Base-by-base conservation (phyloP, 2,329 filamentous ascomycete species). In the Pseudonectria foliicola region DNA sequence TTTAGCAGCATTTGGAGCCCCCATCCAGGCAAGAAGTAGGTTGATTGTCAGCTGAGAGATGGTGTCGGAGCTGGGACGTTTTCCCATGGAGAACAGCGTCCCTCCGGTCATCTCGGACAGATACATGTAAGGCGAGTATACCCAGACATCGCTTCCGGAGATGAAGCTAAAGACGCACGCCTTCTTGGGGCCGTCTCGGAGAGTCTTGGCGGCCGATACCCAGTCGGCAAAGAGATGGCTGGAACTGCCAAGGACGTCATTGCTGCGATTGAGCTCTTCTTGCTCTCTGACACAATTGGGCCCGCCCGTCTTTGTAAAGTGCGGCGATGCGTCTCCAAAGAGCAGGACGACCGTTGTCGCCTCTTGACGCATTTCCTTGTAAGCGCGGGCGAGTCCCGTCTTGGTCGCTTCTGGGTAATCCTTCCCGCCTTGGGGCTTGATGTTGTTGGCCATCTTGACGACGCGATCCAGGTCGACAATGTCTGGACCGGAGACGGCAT, bases 401-500 rank as follows among this genome's bases (percentile, higher is more conserved):
- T 73, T 71, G 7, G 59, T 52, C 3, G 68, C 69, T 45, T 73
- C 69, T 5, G 67, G 64, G 48, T 54, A 64, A 49, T 71, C 67
- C 7, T 55, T 55, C 1, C 66, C 67, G 2, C 54, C 52, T 3
- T 37, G 33, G 2, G 62, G 42, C 1, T 27, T 18, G 4, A 73
- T 57, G 1, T 30, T 33, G 31, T 48, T 40, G 13, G 58, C 59
- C 41, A 64, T 64, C 3, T 36, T 23, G 6, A 70, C 43, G 1
- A 70, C 51, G 10, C 50, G 28, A 0, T 56, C 44, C 38, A 62
- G 58, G n/a, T 49, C 49, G 16, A 53, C 48, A 2, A 51, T 44
- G 0, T 42, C 40, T 11, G 37, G 36, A 15, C 34, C 39, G 0
- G 39, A 28, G 12, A 39, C 26, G 15, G 37, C 38, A 3, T 37